These are phyloP conservation scores for Thielaviopsis populi DNA, from an alignment of 2,329 filamentous ascomycete species.

Conservation along the genomic window DNA sequence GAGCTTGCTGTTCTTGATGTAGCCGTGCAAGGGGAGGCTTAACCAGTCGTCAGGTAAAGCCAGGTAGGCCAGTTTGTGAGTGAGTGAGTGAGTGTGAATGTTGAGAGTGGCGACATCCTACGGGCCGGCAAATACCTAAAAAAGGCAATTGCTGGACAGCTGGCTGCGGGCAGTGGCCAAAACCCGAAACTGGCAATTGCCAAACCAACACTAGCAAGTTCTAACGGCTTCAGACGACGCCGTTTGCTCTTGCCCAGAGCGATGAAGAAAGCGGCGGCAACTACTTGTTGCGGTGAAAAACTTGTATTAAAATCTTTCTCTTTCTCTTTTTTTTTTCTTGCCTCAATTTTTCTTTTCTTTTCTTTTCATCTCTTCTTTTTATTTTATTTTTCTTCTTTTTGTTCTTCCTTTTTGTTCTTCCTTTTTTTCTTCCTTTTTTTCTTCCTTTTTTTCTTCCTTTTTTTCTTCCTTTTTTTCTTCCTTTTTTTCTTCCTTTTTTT, in stretches of 20 bases:
- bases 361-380: background rate
- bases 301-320: background rate
- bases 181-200: background rate
- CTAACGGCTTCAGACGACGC: background rate
- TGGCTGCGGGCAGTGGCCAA: background rate
- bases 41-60: too few species aligned
- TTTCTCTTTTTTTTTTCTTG: slow-evolving; percentile 3
- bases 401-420: too few species aligned
- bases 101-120: background rate
- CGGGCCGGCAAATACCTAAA: background rate
- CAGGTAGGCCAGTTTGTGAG: too few species aligned
- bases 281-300: background rate
- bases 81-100: background rate
- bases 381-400: too few species aligned
- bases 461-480: too few species aligned
- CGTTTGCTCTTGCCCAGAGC: background rate
- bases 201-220: background rate
- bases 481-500: too few species aligned
- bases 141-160: background rate
- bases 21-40: too few species aligned
- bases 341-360: background rate
- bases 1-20: background rate
- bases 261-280: background rate
- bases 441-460: too few species aligned
- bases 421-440: too few species aligned